These are phyloP conservation scores for Bondarzewia mesenterica DNA, from an alignment of 1,284 basidiomycete species.

Conservation along the genomic window DNA sequence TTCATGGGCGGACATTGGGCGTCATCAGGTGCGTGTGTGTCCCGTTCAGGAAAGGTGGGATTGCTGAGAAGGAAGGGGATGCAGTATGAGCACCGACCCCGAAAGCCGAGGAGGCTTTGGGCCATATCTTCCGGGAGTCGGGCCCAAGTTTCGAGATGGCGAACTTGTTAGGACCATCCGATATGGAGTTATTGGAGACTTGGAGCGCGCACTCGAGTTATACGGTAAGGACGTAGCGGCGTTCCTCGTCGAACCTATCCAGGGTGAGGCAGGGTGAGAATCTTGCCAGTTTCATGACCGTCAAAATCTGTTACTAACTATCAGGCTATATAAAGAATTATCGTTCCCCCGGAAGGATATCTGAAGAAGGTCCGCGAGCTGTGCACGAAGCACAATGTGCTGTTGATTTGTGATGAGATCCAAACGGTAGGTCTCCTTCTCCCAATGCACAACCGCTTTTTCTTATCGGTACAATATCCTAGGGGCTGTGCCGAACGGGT, in stretches of 20 bases:
- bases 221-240: conserved; percentile 85
- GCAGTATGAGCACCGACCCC: conserved; percentile 92
- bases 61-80: conserved; percentile 1
- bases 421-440: conserved; percentile 61
- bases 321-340: conserved; percentile 51
- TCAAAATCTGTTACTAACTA: neutral
- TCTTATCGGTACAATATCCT: neutral
- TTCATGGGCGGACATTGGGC: conserved; percentile 92
- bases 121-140: conserved; percentile 83
- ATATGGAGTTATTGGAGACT: conserved; percentile 77
- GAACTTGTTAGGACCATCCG: conserved; percentile 54
- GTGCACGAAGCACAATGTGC: conserved; percentile 90
- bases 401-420: conserved; percentile 96
- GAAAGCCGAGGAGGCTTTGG: conserved; percentile 86
- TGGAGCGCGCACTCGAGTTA: conserved; percentile 76
- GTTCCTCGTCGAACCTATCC: conserved; percentile 95
- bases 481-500: conserved; percentile 81
- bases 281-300: neutral
- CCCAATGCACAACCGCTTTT: neutral
- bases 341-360: conserved; percentile 90
- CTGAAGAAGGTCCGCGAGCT: conserved; percentile 70
- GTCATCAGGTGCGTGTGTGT: conserved; percentile 61
- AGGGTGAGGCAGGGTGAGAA: conserved; percentile 94
- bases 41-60: neutral
- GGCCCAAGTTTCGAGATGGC: conserved; percentile 61